Evolutionary conservation across 768 basidiomycete species (phyloP).

Genomic region (Podaxis rugospora): DNA sequence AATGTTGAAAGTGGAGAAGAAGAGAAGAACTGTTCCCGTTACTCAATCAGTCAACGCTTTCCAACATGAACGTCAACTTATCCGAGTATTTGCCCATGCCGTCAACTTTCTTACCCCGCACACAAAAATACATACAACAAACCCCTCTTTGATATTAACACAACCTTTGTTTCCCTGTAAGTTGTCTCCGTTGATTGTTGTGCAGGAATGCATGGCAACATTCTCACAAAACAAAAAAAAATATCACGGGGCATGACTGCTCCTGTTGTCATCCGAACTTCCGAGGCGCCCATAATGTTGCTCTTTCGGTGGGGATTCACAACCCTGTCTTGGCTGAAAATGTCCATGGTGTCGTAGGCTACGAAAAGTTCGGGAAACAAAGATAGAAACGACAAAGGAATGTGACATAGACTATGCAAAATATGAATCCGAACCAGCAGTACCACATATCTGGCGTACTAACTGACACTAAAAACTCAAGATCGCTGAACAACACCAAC

Average conservation of each 20-base stretch:
- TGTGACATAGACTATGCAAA: background rate
- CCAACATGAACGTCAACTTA: background rate
- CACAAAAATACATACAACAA: background rate
- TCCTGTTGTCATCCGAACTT: background rate
- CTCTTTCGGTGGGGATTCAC: background rate
- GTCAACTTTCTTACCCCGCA: background rate
- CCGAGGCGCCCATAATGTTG: background rate
- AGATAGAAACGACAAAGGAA: background rate
- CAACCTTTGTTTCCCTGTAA: background rate
- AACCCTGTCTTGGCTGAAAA: background rate
- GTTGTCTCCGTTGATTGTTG: background rate
- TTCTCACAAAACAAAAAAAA: background rate
- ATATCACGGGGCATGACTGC: background rate
- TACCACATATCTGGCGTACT: background rate
- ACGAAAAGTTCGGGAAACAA: background rate
- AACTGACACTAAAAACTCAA: background rate
- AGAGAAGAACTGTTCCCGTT: background rate
- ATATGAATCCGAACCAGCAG: background rate
- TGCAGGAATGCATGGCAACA: background rate
- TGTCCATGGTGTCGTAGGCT: background rate
- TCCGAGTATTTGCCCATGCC: constrained; percentile 8
- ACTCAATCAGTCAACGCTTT: background rate
- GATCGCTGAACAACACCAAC: background rate
- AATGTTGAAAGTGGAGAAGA: background rate
- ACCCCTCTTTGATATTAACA: background rate